Conservation (phyloP, 345 rosid species). For the Cardiospermum halicacabum region DNA sequence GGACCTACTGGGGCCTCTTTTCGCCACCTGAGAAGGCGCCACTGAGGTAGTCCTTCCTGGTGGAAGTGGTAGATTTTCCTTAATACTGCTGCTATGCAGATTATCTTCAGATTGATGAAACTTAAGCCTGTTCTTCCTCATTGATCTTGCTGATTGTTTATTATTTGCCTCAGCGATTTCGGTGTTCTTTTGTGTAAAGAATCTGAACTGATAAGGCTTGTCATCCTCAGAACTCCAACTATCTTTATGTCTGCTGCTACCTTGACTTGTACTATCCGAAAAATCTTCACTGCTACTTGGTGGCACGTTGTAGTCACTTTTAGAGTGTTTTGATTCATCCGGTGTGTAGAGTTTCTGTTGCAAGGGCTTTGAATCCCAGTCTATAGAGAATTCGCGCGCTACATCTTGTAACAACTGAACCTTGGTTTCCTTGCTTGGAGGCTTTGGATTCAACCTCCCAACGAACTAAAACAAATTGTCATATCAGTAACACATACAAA, state of each 20-base stretch:
- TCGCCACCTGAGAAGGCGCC: not conserved
- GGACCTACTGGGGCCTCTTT: constrained; percentile 25
- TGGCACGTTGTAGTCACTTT: constrained; percentile 13
- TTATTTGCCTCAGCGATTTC: constrained; percentile 25
- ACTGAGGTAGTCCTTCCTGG: constrained; percentile 21
- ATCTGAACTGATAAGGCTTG: no score
- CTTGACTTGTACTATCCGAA: constrained; percentile 29
- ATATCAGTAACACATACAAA: constrained; percentile 3
- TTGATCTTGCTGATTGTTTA: constrained; percentile 67
- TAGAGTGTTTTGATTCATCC: constrained; percentile 15
- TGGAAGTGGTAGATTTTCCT: constrained; percentile 14
- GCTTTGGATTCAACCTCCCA: constrained; percentile 39
- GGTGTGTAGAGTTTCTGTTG: constrained; percentile 51
- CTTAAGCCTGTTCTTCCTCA: constrained; percentile 42
- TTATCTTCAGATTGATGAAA: no score
- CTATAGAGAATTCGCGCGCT: constrained; percentile 48
- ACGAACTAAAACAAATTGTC: constrained; percentile 36
- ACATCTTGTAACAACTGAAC: constrained; percentile 53
- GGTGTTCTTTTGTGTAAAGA: constrained; percentile 12
- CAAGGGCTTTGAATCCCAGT: constrained; percentile 66
- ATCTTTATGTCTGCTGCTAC: constrained; percentile 19
- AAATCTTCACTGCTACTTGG: constrained; percentile 44
- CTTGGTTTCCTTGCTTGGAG: constrained; percentile 57
- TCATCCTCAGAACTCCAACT: constrained; percentile 44
- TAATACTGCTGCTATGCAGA: constrained; percentile 13